Conservation (phyloP, 192 early-diverging fungal species). For the Backusella morwellensis region DNA sequence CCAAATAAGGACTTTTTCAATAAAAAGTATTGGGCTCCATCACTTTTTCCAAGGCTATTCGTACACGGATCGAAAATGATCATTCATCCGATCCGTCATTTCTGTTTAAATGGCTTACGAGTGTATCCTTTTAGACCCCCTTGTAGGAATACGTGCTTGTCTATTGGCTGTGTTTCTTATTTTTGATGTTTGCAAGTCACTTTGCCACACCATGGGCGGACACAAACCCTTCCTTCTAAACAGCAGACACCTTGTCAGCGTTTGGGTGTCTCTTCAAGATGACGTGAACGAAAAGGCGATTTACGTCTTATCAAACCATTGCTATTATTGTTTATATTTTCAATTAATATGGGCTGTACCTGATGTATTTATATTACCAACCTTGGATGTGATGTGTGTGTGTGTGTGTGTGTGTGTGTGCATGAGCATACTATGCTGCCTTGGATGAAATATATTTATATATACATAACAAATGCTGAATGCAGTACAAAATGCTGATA, state of each 20-base stretch:
- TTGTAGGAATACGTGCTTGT: not conserved
- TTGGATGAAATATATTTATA: not conserved
- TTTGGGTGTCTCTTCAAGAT: not conserved
- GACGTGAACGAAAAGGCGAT: not conserved
- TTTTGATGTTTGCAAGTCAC: conserved; percentile 5
- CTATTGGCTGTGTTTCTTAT: conserved; percentile 22
- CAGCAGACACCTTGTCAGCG: not conserved
- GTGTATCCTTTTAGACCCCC: conserved; percentile 9
- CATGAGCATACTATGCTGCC: not conserved
- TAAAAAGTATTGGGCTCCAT: not conserved
- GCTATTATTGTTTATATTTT: no score
- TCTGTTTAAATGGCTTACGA: conserved; percentile 9
- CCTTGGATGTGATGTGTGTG: not conserved
- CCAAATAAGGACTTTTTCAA: conserved; percentile 9
- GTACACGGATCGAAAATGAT: not conserved
- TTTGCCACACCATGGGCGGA: not conserved
- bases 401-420: not conserved
- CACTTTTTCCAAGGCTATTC: not conserved
- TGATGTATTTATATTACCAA: not conserved
- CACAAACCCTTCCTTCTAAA: not conserved
- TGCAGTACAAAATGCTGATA: not conserved
- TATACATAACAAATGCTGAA: not conserved
- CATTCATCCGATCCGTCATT: conserved; percentile 1
- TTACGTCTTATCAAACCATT: no score
- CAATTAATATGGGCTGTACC: no score